Evolutionary conservation across 495 filamentous ascomycete species (phyloP).

Genomic region (Penicillium bialowiezense): DNA sequence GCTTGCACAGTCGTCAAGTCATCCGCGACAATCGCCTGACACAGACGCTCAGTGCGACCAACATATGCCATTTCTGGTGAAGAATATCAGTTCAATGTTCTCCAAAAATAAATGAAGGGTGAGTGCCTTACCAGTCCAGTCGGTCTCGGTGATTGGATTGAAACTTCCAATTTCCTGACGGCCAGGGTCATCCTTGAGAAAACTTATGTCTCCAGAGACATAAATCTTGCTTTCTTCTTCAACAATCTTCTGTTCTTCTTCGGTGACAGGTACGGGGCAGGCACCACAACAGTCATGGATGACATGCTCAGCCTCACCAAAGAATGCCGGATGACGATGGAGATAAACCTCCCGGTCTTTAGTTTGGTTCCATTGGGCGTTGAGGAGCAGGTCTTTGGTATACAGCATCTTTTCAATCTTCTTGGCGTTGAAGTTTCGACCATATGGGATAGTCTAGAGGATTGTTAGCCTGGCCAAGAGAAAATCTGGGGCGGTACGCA

Average conservation of each 20-base stretch:
- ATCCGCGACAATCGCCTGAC: constrained; percentile 70
- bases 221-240: constrained; percentile 70
- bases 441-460: constrained; percentile 65
- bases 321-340: constrained; percentile 76
- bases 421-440: constrained; percentile 61
- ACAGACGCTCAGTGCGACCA: constrained; percentile 66
- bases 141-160: constrained; percentile 74
- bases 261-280: constrained; percentile 64
- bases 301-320: constrained; percentile 64
- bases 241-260: constrained; percentile 65
- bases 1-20: constrained; percentile 64
- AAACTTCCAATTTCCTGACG: constrained; percentile 70
- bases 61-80: constrained; percentile 62
- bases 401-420: constrained; percentile 77
- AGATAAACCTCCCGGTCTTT: constrained; percentile 68
- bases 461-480: background rate
- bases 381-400: constrained; percentile 76
- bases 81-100: constrained; percentile 1
- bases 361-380: constrained; percentile 79
- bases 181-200: constrained; percentile 76
- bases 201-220: constrained; percentile 65
- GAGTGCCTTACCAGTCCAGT: constrained; percentile 69
- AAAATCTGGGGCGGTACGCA: constrained; percentile 7
- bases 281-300: constrained; percentile 75
- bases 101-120: background rate